These are phyloP conservation scores for Aspergillus tanneri DNA, from an alignment of 2,329 filamentous ascomycete species.

Conservation along the genomic window DNA sequence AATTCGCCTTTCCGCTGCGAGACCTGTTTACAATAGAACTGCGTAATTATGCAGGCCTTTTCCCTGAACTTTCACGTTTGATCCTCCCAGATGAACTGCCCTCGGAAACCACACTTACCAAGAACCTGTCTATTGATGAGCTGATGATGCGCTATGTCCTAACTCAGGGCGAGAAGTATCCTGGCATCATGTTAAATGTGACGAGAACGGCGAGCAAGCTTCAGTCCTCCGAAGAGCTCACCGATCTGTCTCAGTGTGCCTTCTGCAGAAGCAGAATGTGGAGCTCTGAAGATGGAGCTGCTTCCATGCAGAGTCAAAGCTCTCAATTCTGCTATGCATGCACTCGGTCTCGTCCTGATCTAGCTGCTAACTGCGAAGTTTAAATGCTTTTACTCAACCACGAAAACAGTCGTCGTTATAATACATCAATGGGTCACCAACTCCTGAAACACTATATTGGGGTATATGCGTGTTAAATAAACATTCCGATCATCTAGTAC, in stretches of 20 bases:
- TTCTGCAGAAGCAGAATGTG: constrained; percentile 68
- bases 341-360: constrained; percentile 39
- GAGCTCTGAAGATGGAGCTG: constrained; percentile 48
- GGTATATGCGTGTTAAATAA: background rate
- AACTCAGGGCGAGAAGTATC: constrained; percentile 80
- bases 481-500: constrained; percentile 9
- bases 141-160: constrained; percentile 87
- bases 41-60: constrained; percentile 59
- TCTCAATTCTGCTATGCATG: constrained; percentile 46
- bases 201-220: constrained; percentile 88
- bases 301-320: constrained; percentile 56
- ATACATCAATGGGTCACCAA: background rate
- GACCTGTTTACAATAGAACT: constrained; percentile 85
- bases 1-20: constrained; percentile 76
- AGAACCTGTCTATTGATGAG: constrained; percentile 81
- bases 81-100: constrained; percentile 44
- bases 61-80: constrained; percentile 53
- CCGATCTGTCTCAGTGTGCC: constrained; percentile 52
- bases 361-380: constrained; percentile 22
- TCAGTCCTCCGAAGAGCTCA: constrained; percentile 42
- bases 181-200: constrained; percentile 91
- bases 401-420: constrained; percentile 1
- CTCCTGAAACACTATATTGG: background rate
- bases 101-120: constrained; percentile 37
- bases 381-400: background rate